A percentile compares a stretch with the other conserved stretches of the same genome.
Evolutionary conservation across 768 basidiomycete genomes (phyloP).

Genomic region (Macrolepiota fuliginosa): DNA sequence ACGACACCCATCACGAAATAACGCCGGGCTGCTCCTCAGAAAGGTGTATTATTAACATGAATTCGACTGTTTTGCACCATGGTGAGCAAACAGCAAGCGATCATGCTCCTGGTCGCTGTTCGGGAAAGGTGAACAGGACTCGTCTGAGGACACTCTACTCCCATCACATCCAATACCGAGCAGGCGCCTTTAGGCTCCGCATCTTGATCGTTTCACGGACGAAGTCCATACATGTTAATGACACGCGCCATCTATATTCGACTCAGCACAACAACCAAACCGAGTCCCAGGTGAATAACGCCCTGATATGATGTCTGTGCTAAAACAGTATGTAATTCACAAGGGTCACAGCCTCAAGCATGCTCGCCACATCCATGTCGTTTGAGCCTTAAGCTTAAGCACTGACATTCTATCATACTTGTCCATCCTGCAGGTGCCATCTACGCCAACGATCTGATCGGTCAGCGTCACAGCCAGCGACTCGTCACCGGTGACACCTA

Average conservation of each 20-base stretch:
- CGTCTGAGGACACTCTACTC: background rate
- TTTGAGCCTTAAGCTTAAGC: background rate
- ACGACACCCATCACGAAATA: background rate
- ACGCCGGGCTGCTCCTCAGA: too few species aligned
- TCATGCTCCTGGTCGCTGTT: background rate
- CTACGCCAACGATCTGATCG: constrained; percentile 13
- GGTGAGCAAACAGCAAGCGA: background rate
- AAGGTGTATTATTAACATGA: background rate
- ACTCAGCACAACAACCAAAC: constrained; percentile 6
- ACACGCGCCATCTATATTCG: constrained; percentile 7
- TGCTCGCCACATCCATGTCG: constrained; percentile 6
- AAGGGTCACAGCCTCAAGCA: constrained; percentile 12
- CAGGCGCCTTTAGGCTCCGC: background rate
- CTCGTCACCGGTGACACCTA: constrained; percentile 8
- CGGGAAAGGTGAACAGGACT: background rate
- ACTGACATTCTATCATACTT: constrained; percentile 7
- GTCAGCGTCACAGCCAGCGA: background rate
- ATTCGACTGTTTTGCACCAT: background rate
- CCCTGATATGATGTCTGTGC: constrained; percentile 2
- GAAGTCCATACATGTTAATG: constrained; percentile 10
- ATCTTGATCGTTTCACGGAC: constrained; percentile 13
- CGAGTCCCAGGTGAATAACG: constrained; percentile 9
- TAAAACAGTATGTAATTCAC: constrained; percentile 9
- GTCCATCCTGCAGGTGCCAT: constrained; percentile 6
- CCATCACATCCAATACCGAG: constrained; percentile 1